phyloP scores from a whole-genome alignment of 2,329 filamentous ascomycete species.

The Aspergillus phoenicis region DNA sequence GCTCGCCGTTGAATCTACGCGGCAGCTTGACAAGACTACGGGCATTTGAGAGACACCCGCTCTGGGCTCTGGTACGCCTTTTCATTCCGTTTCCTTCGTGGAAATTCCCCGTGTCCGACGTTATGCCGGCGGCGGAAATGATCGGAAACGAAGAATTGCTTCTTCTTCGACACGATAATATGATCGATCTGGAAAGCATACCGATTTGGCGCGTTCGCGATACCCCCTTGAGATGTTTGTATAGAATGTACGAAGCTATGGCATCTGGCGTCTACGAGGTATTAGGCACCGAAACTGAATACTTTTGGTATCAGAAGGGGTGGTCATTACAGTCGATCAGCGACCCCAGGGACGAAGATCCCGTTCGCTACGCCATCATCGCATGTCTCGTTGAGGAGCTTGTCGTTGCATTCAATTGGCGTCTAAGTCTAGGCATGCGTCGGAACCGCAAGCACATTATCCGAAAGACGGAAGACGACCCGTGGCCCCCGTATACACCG shows the following conservation, averaged over 20 bases:
- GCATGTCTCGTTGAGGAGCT: slow-evolving; percentile 13
- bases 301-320: slow-evolving; percentile 8
- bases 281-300: slow-evolving; percentile 8
- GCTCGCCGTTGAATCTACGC: slow-evolving; percentile 25
- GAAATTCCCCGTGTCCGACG: slow-evolving; percentile 27
- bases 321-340: slow-evolving; percentile 8
- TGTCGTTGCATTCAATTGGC: slow-evolving; percentile 11
- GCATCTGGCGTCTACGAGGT: background rate
- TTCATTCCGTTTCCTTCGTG: slow-evolving; percentile 29
- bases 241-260: slow-evolving; percentile 11
- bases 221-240: slow-evolving; percentile 7
- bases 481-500: slow-evolving; percentile 26
- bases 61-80: slow-evolving; percentile 24
- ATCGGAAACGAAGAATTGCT: slow-evolving; percentile 19
- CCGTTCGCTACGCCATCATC: slow-evolving; percentile 11
- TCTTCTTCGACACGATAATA: slow-evolving; percentile 12
- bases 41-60: slow-evolving; percentile 23
- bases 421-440: slow-evolving; percentile 8
- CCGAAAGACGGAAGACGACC: slow-evolving; percentile 26
- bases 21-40: slow-evolving; percentile 24
- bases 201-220: slow-evolving; percentile 13
- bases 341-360: slow-evolving; percentile 7
- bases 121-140: slow-evolving; percentile 19
- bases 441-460: slow-evolving; percentile 25
- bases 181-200: slow-evolving; percentile 22